Evolutionary conservation across 2,329 filamentous ascomycete genomes (phyloP).

Genomic region (Colletotrichum plurivorum): DNA sequence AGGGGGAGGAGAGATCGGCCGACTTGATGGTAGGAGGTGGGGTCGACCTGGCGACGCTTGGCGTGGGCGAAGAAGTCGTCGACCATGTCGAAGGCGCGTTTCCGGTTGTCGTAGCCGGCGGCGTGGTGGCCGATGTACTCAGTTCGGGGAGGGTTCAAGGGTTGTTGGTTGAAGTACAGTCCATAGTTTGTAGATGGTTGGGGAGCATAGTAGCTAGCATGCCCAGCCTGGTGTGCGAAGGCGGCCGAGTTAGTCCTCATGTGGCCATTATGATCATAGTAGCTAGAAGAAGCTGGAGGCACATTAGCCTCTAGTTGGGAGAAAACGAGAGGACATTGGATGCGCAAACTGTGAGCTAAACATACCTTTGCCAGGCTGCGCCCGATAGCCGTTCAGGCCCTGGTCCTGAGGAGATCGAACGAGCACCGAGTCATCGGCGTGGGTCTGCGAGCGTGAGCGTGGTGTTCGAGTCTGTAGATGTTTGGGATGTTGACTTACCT

Average conservation of each 20-base stretch:
- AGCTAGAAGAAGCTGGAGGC: constrained; percentile 66
- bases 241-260: constrained; percentile 70
- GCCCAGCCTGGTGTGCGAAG: constrained; percentile 70
- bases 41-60: constrained; percentile 92
- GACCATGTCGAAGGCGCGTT: constrained; percentile 88
- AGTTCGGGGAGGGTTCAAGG: constrained; percentile 64
- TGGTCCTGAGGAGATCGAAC: constrained; percentile 67
- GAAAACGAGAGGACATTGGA: constrained; percentile 46
- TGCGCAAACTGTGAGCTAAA: constrained; percentile 44
- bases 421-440: constrained; percentile 92
- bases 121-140: constrained; percentile 76
- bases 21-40: constrained; percentile 90
- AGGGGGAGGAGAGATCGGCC: constrained; percentile 89
- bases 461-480: constrained; percentile 4
- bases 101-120: constrained; percentile 76
- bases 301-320: constrained; percentile 57
- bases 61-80: constrained; percentile 95
- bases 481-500: constrained; percentile 62
- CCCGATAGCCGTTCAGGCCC: constrained; percentile 67
- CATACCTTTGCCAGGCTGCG: constrained; percentile 68
- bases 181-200: constrained; percentile 73
- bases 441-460: constrained; percentile 70
- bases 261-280: constrained; percentile 76
- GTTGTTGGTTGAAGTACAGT: constrained; percentile 82
- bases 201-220: constrained; percentile 71